These are phyloP conservation scores for Ulota crispa DNA, from an alignment of 225 moss, liverwort and hornwort species.

Conservation along the genomic window DNA sequence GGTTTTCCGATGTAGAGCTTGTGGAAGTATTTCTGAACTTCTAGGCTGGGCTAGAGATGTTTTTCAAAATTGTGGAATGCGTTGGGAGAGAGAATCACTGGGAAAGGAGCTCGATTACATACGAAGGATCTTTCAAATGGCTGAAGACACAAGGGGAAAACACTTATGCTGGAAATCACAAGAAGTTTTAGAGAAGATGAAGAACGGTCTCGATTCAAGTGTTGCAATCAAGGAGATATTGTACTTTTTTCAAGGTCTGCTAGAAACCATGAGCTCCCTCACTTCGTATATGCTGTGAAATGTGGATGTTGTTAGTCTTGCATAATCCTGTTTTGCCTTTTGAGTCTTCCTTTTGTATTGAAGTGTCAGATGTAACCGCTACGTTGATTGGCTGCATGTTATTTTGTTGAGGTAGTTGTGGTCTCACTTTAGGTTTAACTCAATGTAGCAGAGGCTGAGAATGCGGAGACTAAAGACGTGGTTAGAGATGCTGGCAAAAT, in stretches of 20 bases:
- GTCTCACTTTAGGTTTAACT: slow-evolving; percentile 20
- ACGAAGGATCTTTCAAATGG: slow-evolving; percentile 56
- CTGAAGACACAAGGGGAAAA: slow-evolving; percentile 57
- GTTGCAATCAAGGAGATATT: slow-evolving; percentile 58
- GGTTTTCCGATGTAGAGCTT: slow-evolving; percentile 67
- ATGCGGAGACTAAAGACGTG: slow-evolving; percentile 46
- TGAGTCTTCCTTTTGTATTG: slow-evolving; percentile 11
- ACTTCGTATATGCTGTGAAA: slow-evolving; percentile 8
- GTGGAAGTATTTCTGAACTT: slow-evolving; percentile 67
- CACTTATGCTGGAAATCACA: slow-evolving; percentile 61
- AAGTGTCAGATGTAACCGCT: slow-evolving; percentile 2
- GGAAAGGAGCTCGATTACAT: slow-evolving; percentile 62
- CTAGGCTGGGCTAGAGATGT: slow-evolving; percentile 76
- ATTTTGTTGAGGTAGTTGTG: slow-evolving; percentile 12
- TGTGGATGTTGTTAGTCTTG: neutral
- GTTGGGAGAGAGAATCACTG: slow-evolving; percentile 63
- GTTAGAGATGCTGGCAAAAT: slow-evolving; percentile 46
- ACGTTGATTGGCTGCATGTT: neutral
- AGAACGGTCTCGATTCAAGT: slow-evolving; percentile 55
- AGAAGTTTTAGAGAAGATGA: slow-evolving; percentile 63
- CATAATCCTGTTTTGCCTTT: slow-evolving; percentile 4
- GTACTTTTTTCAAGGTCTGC: slow-evolving; percentile 64
- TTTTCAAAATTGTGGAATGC: slow-evolving; percentile 63
- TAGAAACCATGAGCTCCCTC: neutral
- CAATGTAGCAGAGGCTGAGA: slow-evolving; percentile 50